Conservation (phyloP, 345 rosid genomes). For the Gossypium turneri region DNA sequence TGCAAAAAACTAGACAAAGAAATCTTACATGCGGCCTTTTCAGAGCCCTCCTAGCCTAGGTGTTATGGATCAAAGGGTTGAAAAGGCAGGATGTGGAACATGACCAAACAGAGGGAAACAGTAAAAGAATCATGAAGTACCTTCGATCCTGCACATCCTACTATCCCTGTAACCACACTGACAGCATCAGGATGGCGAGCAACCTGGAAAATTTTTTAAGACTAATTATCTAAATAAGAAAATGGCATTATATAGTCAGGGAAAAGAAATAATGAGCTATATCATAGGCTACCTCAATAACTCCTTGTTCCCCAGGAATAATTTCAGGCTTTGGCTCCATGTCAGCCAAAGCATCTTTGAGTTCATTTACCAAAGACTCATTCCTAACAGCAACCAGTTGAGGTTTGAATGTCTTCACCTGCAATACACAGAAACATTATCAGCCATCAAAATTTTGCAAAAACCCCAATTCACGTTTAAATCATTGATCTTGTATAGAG, state of each 20-base stretch:
- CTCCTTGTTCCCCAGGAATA: constrained; percentile 88
- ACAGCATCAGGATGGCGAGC: constrained; percentile 93
- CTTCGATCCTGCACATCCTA: constrained; percentile 95
- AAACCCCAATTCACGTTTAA: not conserved
- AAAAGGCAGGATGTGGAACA: not conserved
- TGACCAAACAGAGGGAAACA: not conserved
- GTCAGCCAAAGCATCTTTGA: constrained; percentile 77
- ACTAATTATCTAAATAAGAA: not conserved
- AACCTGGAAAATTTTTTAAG: constrained; percentile 46
- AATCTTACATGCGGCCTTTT: not conserved
- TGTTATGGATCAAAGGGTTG: not conserved
- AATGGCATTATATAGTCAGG: constrained; percentile 11
- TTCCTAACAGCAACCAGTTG: constrained; percentile 75
- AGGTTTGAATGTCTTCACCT: constrained; percentile 88
- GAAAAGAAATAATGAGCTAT: not conserved
- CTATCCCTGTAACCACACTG: constrained; percentile 89
- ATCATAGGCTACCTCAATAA: constrained; percentile 57
- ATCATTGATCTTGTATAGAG: not conserved
- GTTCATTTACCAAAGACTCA: constrained; percentile 67
- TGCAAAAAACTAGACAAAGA: not conserved
- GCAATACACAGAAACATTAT: constrained; percentile 21
- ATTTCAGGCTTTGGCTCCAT: constrained; percentile 78
- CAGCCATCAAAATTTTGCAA: constrained; percentile 6
- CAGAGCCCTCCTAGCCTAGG: not conserved
- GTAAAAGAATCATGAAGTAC: constrained; percentile 20